A percentile compares a stretch with the other conserved stretches of the same genome.
These are phyloP conservation scores for Pelargonium myrrhifolium DNA, from an alignment of 441 rosid species.

Conservation along the genomic window DNA sequence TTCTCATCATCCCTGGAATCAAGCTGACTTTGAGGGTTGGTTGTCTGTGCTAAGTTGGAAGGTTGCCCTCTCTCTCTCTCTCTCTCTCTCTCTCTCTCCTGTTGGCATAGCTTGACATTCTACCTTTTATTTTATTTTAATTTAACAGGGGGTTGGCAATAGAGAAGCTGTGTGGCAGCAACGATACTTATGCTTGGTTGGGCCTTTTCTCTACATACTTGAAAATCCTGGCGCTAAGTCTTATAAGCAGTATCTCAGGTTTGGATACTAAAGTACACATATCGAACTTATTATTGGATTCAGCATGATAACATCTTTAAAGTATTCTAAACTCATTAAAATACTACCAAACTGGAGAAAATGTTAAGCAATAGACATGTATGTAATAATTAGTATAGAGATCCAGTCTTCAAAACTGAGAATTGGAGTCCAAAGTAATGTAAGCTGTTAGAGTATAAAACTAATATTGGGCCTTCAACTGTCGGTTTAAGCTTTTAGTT, in stretches of 20 bases:
- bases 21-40: conserved; percentile 98
- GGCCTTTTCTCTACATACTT: conserved; percentile 77
- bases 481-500: too few species aligned
- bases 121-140: conserved; percentile 17
- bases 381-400: background rate
- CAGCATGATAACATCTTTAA: background rate
- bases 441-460: too few species aligned
- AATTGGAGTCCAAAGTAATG: too few species aligned
- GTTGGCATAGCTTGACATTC: background rate
- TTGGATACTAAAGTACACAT: conserved; percentile 18
- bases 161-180: conserved; percentile 96
- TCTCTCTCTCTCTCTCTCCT: conserved; percentile 1
- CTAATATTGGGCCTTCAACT: too few species aligned
- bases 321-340: background rate
- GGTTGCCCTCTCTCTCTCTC: conserved; percentile 40
- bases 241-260: conserved; percentile 91
- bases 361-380: background rate
- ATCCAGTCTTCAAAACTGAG: background rate
- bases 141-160: conserved; percentile 71
- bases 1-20: conserved; percentile 64
- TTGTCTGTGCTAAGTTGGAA: conserved; percentile 67
- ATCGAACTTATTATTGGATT: background rate
- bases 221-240: conserved; percentile 72
- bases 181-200: conserved; percentile 81
- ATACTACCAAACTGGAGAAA: background rate